These are phyloP conservation scores for Sophora flavescens DNA, from an alignment of 306 rosid species.

Conservation along the genomic window DNA sequence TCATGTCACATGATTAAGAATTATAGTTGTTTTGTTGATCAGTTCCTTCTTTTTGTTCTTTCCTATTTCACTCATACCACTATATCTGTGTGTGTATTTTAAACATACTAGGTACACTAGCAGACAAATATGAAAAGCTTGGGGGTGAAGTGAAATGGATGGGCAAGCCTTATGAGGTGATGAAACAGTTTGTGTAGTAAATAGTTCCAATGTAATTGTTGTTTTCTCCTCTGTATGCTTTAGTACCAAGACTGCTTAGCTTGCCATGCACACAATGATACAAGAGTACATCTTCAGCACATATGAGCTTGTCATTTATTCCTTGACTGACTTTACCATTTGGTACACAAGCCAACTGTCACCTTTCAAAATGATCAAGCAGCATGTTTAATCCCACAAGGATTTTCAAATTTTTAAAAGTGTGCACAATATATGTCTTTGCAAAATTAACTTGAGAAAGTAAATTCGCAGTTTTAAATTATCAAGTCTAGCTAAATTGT, in stretches of 20 bases:
- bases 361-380: conserved; percentile 38
- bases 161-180: conserved; percentile 97
- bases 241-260: conserved; percentile 31
- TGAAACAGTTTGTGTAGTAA: conserved; percentile 1
- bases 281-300: not conserved
- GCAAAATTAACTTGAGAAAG: not conserved
- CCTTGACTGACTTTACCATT: conserved; percentile 5
- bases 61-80: conserved; percentile 36
- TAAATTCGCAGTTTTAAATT: conserved; percentile 8
- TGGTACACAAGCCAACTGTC: conserved; percentile 11
- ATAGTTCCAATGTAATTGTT: conserved; percentile 9
- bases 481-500: not conserved
- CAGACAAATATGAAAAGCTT: conserved; percentile 87
- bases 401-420: conserved; percentile 22
- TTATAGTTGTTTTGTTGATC: conserved; percentile 12
- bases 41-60: conserved; percentile 1
- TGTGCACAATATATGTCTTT: not conserved
- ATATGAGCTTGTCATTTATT: conserved; percentile 10
- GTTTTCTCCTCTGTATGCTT: conserved; percentile 25
- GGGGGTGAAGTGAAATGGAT: conserved; percentile 99
- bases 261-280: conserved; percentile 10
- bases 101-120: conserved; percentile 72
- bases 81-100: conserved; percentile 24
- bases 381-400: conserved; percentile 1
- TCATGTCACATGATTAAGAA: conserved; percentile 10